Base-by-base conservation (phyloP, 768 basidiomycete genomes). In the Boletus barrowsii region DNA sequence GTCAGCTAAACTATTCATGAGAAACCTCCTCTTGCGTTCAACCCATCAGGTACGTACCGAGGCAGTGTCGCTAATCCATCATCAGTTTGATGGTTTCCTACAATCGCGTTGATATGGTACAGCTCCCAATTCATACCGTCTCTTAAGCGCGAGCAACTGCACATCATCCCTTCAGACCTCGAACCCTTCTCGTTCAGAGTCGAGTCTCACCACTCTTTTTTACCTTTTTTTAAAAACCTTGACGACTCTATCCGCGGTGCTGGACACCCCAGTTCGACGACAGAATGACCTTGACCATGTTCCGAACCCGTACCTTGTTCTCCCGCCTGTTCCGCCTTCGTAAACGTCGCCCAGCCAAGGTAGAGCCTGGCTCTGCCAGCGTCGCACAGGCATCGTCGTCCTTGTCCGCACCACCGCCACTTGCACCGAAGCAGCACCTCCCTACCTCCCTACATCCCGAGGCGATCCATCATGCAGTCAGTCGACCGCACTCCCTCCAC, bases 221-320 rank as follows among this genome's bases (percentile, higher is more conserved):
- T 3, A 22, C 22, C 22, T 22, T 22, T 24, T 30, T 39, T n/a
- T n/a, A n/a, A n/a, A n/a, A n/a, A 33, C 22, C 22, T 26, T 29
- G 6, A n/a, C 30, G 10, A 36, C 39, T 44, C 22, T 18, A 35
- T 42, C 20, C 2, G 26, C 26, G 57, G 63, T 59, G 63, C 61
- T 18, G 63, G 61, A 15, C 61, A 53, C 50, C 56, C 26, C 33
- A 3, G 22, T 49, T n/a, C 36, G 11, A 46, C 45, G 30, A 22
- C 22, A 26, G 26, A 26, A 26, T 35, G 42, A 10, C 0, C 11
- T 17, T 1, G 20, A 40, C 11, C 24, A 67, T 66, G 65, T 58
- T 63, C 33, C 60, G 63, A 29, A 42, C 65, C 26, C 60, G 63
- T 32, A 42, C 65, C 26, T 58, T 57, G 3, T 39, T 68, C 18